phyloP scores from a whole-genome alignment of 352 stramenopile species.

The Blastocystis hominis region DNA sequence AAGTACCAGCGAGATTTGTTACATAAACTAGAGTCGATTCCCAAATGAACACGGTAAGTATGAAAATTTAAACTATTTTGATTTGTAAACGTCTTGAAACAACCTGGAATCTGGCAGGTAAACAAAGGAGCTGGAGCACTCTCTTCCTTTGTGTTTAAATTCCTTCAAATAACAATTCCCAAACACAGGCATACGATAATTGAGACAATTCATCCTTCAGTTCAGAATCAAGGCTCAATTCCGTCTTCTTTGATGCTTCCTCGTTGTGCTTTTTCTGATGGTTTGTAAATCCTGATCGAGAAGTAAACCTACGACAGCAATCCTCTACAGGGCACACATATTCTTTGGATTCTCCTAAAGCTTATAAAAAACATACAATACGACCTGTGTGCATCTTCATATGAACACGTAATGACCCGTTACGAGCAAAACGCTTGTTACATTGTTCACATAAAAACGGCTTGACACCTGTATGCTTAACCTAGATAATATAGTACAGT shows the following conservation, averaged over 20 bases:
- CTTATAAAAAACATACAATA: not conserved
- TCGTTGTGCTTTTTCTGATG: constrained; percentile 49
- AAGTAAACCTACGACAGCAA: constrained; percentile 20
- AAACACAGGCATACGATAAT: not conserved
- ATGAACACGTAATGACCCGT: constrained; percentile 35
- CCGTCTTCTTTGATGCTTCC: not conserved
- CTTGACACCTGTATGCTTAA: constrained; percentile 41
- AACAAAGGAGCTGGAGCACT: not conserved
- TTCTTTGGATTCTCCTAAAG: constrained; percentile 17
- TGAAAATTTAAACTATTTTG: constrained; percentile 49
- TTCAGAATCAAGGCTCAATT: not conserved
- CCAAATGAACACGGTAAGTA: constrained; percentile 38
- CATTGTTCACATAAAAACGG: constrained; percentile 39
- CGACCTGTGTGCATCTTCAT: constrained; percentile 12
- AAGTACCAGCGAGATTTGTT: constrained; percentile 17
- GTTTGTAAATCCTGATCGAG: constrained; percentile 30
- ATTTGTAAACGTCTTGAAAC: constrained; percentile 39
- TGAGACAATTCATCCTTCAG: not conserved
- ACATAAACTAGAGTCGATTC: constrained; percentile 43
- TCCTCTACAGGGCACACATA: constrained; percentile 31
- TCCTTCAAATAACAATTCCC: not conserved
- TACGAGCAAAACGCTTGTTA: constrained; percentile 51
- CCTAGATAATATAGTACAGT: not conserved
- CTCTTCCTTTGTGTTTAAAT: not conserved
- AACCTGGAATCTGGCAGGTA: constrained; percentile 47